Percentiles rank a stretch among this genome's conserved stretches.
Evolutionary conservation across 495 filamentous ascomycete species (phyloP).

Genomic region (Penicillium manginii): DNA sequence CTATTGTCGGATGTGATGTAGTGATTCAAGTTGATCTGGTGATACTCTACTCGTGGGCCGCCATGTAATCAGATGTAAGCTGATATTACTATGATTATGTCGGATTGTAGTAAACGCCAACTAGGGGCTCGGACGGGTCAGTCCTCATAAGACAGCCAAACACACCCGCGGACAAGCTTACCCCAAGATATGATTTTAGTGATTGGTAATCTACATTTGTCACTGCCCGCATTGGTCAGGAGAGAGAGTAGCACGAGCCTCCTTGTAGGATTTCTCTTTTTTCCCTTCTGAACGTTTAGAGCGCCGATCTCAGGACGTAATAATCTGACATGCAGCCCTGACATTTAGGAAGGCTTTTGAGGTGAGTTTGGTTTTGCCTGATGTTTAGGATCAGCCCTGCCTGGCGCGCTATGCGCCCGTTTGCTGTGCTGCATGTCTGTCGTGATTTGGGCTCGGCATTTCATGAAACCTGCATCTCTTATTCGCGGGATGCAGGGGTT

Average conservation of each 20-base stretch:
- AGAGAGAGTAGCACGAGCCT: background rate
- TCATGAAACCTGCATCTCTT: background rate
- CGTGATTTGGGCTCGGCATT: background rate
- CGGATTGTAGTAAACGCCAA: too few species aligned
- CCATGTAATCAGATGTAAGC: too few species aligned
- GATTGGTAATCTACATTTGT: constrained; percentile 4
- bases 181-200: background rate
- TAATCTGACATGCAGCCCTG: background rate
- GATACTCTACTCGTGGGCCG: background rate
- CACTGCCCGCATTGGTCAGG: background rate
- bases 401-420: constrained; percentile 16
- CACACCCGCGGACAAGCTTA: too few species aligned
- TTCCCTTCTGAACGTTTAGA: background rate
- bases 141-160: too few species aligned
- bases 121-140: too few species aligned
- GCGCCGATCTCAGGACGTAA: background rate
- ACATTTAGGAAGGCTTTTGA: background rate
- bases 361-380: background rate
- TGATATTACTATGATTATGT: too few species aligned
- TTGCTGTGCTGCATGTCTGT: constrained; percentile 8
- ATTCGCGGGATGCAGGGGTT: background rate
- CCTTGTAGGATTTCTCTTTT: background rate
- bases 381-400: background rate
- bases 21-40: background rate
- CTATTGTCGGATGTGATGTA: background rate